These are phyloP conservation scores for Penicillium chermesinum DNA, from an alignment of 495 filamentous ascomycete species.

Conservation along the genomic window DNA sequence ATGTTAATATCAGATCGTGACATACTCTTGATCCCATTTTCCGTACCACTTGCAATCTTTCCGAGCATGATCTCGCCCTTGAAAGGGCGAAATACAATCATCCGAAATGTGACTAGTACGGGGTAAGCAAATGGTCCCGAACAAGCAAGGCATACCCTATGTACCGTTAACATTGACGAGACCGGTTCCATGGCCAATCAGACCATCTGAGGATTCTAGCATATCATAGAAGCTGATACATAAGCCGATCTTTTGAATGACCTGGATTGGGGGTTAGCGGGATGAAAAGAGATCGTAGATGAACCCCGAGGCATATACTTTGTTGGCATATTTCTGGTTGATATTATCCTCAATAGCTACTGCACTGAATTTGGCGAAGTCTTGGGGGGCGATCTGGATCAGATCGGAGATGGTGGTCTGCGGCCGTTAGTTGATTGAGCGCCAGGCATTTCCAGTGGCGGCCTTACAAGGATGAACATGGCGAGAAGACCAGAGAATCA, in stretches of 20 bases:
- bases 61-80: constrained; percentile 84
- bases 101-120: constrained; percentile 72
- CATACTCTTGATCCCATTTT: constrained; percentile 71
- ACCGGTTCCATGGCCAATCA: constrained; percentile 86
- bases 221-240: constrained; percentile 91
- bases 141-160: not conserved
- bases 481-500: too few relatives aligned
- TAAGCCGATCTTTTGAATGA: constrained; percentile 77
- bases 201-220: constrained; percentile 77
- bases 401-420: constrained; percentile 78
- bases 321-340: constrained; percentile 93
- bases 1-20: not conserved
- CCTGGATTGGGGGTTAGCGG: constrained; percentile 29
- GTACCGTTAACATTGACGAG: constrained; percentile 90
- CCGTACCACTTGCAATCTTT: constrained; percentile 65
- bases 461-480: constrained; percentile 57
- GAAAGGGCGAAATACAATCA: constrained; percentile 93
- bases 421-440: constrained; percentile 10
- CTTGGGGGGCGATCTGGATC: constrained; percentile 80
- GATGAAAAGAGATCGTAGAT: not conserved
- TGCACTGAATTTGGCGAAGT: constrained; percentile 72
- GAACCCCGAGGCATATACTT: constrained; percentile 43
- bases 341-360: constrained; percentile 88
- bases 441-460: not conserved
- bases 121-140: constrained; percentile 1